Percentiles rank a stretch among this genome's conserved stretches.
Evolutionary conservation across 129 eudicot genomes (phyloP).

Genomic region (Solidago caesia): DNA sequence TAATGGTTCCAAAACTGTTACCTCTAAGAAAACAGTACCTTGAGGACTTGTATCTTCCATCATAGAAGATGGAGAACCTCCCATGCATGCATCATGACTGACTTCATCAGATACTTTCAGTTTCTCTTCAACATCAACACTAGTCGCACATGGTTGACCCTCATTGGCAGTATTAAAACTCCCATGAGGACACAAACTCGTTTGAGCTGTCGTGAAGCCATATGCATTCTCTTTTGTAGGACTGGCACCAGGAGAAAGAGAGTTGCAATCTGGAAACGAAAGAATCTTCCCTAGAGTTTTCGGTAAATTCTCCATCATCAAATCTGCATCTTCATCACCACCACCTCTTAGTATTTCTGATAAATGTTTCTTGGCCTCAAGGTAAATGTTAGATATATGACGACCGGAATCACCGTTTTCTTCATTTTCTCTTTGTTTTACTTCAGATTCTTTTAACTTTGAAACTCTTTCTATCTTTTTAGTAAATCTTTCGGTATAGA

Average conservation of each 20-base stretch:
- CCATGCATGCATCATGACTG: constrained; percentile 25
- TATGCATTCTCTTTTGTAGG: constrained; percentile 40
- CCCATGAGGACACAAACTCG: constrained; percentile 29
- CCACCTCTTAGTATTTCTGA: constrained; percentile 69
- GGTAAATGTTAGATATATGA: constrained; percentile 53
- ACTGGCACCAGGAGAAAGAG: constrained; percentile 45
- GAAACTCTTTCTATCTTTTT: constrained; percentile 41
- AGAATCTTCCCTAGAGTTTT: constrained; percentile 74
- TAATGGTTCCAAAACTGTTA: background rate
- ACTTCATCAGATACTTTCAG: constrained; percentile 23
- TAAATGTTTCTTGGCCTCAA: constrained; percentile 88
- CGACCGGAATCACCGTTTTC: constrained; percentile 22
- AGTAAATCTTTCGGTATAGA: constrained; percentile 62
- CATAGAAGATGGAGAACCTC: constrained; percentile 26
- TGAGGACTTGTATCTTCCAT: constrained; percentile 27
- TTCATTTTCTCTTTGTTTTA: constrained; percentile 23
- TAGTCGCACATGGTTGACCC: constrained; percentile 1
- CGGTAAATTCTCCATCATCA: constrained; percentile 41
- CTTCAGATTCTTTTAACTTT: constrained; percentile 38
- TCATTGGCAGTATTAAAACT: constrained; percentile 23
- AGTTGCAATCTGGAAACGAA: constrained; percentile 49
- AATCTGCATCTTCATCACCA: constrained; percentile 43
- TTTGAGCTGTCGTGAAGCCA: constrained; percentile 21
- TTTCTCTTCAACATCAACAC: constrained; percentile 27
- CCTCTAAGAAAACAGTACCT: constrained; percentile 39